A percentile compares a stretch with the other conserved stretches of the same genome.
Evolutionary conservation across 306 rosid genomes (phyloP).

Genomic region (Acacia crassicarpa): DNA sequence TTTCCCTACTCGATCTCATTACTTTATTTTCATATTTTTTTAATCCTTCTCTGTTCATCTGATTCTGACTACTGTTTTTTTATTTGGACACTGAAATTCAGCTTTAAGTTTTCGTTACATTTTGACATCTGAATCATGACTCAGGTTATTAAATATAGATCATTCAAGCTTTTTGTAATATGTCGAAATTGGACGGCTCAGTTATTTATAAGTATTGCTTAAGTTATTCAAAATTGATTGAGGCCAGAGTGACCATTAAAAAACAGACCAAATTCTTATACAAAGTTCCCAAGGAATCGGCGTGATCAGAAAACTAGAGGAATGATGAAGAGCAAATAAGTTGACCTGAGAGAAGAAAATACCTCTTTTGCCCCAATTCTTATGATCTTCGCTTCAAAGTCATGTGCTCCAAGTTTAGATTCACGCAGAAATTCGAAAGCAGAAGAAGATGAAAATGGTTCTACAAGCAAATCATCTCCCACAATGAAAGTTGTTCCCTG

Average conservation of each 20-base stretch:
- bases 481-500: not conserved
- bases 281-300: not conserved
- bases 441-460: not conserved
- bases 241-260: not conserved
- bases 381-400: not conserved
- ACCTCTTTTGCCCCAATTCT: not conserved
- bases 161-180: not conserved
- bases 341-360: not conserved
- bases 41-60: not conserved
- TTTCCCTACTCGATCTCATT: not conserved
- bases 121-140: not conserved
- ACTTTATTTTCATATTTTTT: not conserved
- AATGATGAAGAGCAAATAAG: not conserved
- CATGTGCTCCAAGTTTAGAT: not conserved
- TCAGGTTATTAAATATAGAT: not conserved
- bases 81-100: not conserved
- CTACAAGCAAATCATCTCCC: not conserved
- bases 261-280: no score
- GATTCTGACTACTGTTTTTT: not conserved
- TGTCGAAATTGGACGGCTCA: not conserved
- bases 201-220: no score
- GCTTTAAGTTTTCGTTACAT: not conserved
- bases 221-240: no score
- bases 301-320: not conserved
- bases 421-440: not conserved